phyloP scores from a whole-genome alignment of 345 rosid species.

The Hibiscus trionum region DNA sequence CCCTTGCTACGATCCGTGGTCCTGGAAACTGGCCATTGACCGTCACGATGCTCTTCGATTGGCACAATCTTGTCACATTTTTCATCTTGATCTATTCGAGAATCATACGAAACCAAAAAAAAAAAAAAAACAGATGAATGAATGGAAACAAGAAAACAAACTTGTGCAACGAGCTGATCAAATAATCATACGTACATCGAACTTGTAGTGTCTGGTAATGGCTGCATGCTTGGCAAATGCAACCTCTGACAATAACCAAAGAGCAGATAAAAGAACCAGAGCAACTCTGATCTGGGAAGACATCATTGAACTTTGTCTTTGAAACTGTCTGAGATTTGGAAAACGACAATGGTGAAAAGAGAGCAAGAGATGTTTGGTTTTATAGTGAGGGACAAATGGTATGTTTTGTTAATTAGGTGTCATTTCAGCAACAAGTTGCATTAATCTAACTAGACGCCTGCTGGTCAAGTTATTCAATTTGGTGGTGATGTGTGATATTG shows the following conservation, averaged over 20 bases:
- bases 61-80: constrained; percentile 58
- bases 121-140: neutral
- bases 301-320: neutral
- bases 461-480: neutral
- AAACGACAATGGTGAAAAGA: neutral
- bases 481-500: neutral
- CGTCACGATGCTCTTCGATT: constrained; percentile 60
- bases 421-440: constrained; percentile 5
- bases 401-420: constrained; percentile 29
- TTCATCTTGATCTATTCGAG: constrained; percentile 41
- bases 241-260: constrained; percentile 17
- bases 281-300: neutral
- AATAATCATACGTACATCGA: constrained; percentile 23
- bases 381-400: constrained; percentile 12
- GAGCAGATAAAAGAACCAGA: constrained; percentile 15
- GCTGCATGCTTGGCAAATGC: constrained; percentile 32
- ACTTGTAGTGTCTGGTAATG: constrained; percentile 41
- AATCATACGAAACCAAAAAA: neutral
- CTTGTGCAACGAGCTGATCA: neutral
- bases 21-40: constrained; percentile 70
- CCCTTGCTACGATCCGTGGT: constrained; percentile 57
- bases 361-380: constrained; percentile 5
- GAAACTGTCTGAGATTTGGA: neutral
- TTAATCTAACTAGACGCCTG: constrained; percentile 2
- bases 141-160: no score